Percentiles rank a stretch among this genome's conserved stretches.
Evolutionary conservation across 2,329 filamentous ascomycete genomes (phyloP).

Genomic region (Xylariaceae sp.): DNA sequence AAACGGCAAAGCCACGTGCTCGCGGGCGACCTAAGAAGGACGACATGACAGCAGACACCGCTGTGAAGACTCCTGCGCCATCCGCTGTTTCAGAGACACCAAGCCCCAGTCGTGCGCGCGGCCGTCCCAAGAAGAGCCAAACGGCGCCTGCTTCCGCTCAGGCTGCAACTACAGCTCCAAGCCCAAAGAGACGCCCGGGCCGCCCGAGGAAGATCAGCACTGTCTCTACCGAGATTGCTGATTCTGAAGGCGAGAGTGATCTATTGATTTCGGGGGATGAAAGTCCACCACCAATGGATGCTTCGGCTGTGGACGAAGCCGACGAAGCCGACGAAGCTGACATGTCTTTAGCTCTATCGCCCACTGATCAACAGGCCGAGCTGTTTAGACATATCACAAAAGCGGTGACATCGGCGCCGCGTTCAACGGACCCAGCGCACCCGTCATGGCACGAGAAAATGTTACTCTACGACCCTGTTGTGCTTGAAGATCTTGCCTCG

Average conservation of each 20-base stretch:
- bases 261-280: slow-evolving; percentile 35
- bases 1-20: slow-evolving; percentile 4
- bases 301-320: slow-evolving; percentile 25
- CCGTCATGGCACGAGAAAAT: slow-evolving; percentile 91
- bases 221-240: slow-evolving; percentile 45
- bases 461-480: slow-evolving; percentile 84
- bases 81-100: neutral
- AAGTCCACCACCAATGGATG: slow-evolving; percentile 39
- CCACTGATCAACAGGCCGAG: slow-evolving; percentile 39
- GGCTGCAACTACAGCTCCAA: slow-evolving; percentile 1
- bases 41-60: neutral
- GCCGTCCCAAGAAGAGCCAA: slow-evolving; percentile 7
- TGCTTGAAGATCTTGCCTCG: slow-evolving; percentile 76
- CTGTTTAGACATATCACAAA: slow-evolving; percentile 52
- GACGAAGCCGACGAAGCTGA: slow-evolving; percentile 41
- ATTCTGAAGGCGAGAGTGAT: slow-evolving; percentile 39
- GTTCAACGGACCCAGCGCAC: slow-evolving; percentile 43
- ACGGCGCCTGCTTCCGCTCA: neutral
- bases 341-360: slow-evolving; percentile 41
- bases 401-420: slow-evolving; percentile 50
- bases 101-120: slow-evolving; percentile 10
- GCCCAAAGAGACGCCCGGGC: slow-evolving; percentile 21
- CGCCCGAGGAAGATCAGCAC: slow-evolving; percentile 26
- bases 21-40: slow-evolving; percentile 14
- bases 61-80: neutral